A percentile compares a stretch with the other conserved stretches of the same genome.
These are phyloP conservation scores for Gracilaria domingensis DNA, from an alignment of 23 red algal genomes.

Conservation along the genomic window DNA sequence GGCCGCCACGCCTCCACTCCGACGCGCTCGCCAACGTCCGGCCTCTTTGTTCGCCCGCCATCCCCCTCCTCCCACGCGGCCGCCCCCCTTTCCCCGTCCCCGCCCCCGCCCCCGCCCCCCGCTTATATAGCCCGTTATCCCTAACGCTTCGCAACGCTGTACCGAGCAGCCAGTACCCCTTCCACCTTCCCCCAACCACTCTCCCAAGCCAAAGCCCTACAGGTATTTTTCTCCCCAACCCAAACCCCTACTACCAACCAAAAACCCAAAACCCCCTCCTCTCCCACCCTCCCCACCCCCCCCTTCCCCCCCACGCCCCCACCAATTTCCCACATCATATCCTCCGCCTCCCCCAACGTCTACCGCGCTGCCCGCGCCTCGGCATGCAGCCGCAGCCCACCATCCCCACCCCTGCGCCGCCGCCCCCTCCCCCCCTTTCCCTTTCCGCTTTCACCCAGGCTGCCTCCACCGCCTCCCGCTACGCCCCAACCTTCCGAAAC, in stretches of 20 bases:
- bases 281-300: not conserved
- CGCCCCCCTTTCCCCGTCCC: not conserved
- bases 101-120: not conserved
- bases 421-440: constrained; percentile 31
- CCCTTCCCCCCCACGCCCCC: not conserved
- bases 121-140: not conserved
- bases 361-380: constrained; percentile 38
- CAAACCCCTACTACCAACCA: too few species aligned
- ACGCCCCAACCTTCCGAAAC: constrained; percentile 34
- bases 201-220: too few species aligned
- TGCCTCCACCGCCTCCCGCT: constrained; percentile 7
- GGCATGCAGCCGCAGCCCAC: constrained; percentile 40
- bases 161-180: not conserved
- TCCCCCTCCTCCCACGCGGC: constrained; percentile 9
- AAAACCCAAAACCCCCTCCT: too few species aligned
- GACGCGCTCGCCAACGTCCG: constrained; percentile 6
- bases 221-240: too few species aligned
- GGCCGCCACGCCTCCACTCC: constrained; percentile 27
- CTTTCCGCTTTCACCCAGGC: constrained; percentile 40
- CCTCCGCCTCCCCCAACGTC: constrained; percentile 11
- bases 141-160: not conserved
- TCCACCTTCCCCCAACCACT: not conserved
- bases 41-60: not conserved
- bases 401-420: constrained; percentile 24
- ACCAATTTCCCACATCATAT: too few species aligned